Evolutionary conservation across 495 filamentous ascomycete genomes (phyloP).

Genomic region (Aspergillus homomorphus): DNA sequence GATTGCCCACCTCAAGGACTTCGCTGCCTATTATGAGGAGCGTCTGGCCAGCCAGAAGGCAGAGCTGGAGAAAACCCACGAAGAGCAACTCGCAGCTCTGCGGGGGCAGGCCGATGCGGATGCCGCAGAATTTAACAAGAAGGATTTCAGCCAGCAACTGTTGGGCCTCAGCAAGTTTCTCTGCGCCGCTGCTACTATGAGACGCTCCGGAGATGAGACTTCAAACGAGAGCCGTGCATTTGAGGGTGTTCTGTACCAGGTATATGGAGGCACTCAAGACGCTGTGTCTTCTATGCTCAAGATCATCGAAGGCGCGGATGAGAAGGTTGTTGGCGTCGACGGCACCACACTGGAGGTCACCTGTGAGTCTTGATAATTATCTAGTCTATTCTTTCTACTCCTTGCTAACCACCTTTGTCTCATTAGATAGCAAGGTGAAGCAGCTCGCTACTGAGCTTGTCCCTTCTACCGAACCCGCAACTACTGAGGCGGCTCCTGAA

Average conservation of each 20-base stretch:
- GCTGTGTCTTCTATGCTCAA: conserved; percentile 82
- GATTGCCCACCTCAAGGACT: conserved; percentile 75
- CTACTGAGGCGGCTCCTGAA: conserved; percentile 35
- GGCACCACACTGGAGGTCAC: conserved; percentile 64
- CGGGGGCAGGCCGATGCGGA: conserved; percentile 61
- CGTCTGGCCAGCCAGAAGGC: conserved; percentile 67
- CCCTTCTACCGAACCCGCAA: conserved; percentile 24
- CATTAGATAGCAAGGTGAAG: conserved; percentile 67
- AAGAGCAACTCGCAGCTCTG: conserved; percentile 69
- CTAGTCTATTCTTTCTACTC: not conserved
- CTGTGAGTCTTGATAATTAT: conserved; percentile 57
- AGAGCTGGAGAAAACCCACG: conserved; percentile 64
- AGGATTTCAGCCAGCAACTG: conserved; percentile 52
- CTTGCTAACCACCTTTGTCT: conserved; percentile 27
- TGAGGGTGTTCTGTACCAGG: conserved; percentile 81
- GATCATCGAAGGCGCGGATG: conserved; percentile 76
- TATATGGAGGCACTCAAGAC: conserved; percentile 81
- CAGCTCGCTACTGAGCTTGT: conserved; percentile 43
- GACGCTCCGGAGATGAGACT: conserved; percentile 62
- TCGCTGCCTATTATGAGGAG: conserved; percentile 73
- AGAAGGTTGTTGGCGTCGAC: conserved; percentile 63
- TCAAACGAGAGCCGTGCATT: conserved; percentile 76
- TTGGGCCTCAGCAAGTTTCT: conserved; percentile 76
- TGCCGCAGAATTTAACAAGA: conserved; percentile 53
- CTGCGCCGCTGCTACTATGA: conserved; percentile 69